These are phyloP conservation scores for Miscanthus lutarioriparius DNA, from an alignment of 176 grass and related monocot genomes.

Conservation along the genomic window DNA sequence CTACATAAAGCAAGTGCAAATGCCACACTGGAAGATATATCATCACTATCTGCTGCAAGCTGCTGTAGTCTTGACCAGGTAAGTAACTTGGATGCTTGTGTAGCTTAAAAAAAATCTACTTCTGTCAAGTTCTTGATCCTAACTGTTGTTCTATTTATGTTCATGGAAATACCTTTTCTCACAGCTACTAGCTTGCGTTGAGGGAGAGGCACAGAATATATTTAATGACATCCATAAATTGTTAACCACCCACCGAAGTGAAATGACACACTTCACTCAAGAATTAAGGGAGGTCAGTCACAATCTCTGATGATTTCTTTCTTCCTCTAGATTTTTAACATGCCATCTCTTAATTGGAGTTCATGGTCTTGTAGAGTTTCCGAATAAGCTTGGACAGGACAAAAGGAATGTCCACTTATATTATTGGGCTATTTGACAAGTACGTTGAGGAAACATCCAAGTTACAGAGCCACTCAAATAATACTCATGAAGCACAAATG, in stretches of 20 bases:
- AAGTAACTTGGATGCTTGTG: conserved; percentile 33
- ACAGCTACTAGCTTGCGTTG: conserved; percentile 76
- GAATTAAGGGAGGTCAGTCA: conserved; percentile 77
- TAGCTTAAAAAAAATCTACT: background rate
- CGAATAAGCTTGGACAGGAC: conserved; percentile 57
- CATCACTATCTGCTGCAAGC: conserved; percentile 58
- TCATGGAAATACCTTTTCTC: conserved; percentile 26
- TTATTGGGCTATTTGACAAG: conserved; percentile 67
- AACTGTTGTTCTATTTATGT: conserved; percentile 9
- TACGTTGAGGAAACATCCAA: conserved; percentile 57
- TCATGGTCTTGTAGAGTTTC: conserved; percentile 66
- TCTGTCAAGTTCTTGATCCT: background rate
- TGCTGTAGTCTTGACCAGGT: conserved; percentile 85
- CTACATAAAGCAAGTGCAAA: conserved; percentile 87
- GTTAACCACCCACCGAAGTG: conserved; percentile 67
- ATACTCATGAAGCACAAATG: conserved; percentile 63
- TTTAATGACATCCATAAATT: conserved; percentile 69
- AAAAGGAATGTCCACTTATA: conserved; percentile 66
- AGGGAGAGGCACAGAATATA: conserved; percentile 63
- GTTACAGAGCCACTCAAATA: conserved; percentile 60
- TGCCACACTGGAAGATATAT: conserved; percentile 76
- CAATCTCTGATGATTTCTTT: conserved; percentile 12
- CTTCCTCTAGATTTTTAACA: background rate
- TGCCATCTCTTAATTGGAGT: background rate
- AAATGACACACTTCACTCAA: conserved; percentile 70